Base-by-base conservation (phyloP, 768 basidiomycete genomes). In the Suillus hirtellus region DNA sequence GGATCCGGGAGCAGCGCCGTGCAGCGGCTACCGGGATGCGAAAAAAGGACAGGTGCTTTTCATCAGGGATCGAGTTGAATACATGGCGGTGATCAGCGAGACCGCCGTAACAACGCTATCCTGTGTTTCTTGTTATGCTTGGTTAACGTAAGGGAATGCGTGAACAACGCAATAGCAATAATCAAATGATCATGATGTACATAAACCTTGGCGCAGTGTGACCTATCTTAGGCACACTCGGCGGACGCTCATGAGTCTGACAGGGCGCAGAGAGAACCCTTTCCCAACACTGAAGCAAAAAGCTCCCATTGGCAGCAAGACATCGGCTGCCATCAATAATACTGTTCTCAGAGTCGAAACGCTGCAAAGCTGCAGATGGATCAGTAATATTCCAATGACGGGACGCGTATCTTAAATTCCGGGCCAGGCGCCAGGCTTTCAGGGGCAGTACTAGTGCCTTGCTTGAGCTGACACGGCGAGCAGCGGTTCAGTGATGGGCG, bases 71-170 rank as follows among this genome's bases (percentile, higher is more conserved):
- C 21, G 14, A 56, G 6, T 31, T 31, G 31, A 31, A 31, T 31
- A 6, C 5, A 31, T 31, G 31, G 38, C 55, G 55, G 55, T 56
- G 55, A 24, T 17, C 55, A 24, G 38, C 27, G 55, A 27, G 38
- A 56, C 2, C 24, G 55, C 53, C 15, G 9, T 52, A 52, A 56
- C 24, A 56, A 10, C 55, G 24, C 21, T 1, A 56, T 40, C 50
- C 50, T 52, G 50, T 52, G 27, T 38, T 27, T 14, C 21, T 38
- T 38, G 37, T 38, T 56, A 56, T 40, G 55, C 55, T 56, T 24
- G 38, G 38, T 56, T 24, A 40, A 40, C 38, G 54, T 9, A 37
- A n/a, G 21, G 14, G 37, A 50, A 50, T 9, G 21, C 55, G 55
- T 40, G 55, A 40, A 40, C 8, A 56, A 40, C 37, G n/a, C 54